Percentiles rank a stretch among this genome's conserved stretches.
Evolutionary conservation across 257 asterid species (phyloP).

Genomic region (Penstemon davidsonii): DNA sequence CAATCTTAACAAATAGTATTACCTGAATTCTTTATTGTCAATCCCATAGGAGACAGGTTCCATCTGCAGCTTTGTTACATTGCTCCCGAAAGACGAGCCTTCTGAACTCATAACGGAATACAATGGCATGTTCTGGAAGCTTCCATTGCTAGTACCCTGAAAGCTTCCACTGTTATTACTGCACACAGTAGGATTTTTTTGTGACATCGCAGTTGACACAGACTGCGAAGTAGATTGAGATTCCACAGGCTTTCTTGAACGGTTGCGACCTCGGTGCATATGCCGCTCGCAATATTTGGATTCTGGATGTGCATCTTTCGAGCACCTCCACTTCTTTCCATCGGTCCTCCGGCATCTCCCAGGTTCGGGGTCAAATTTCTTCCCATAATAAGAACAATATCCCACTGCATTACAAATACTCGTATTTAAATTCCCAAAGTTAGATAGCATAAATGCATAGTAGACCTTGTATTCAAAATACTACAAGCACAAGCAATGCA

Average conservation of each 20-base stretch:
- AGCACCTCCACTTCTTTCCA: constrained; percentile 99
- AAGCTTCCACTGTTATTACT: constrained; percentile 48
- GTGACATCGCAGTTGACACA: constrained; percentile 61
- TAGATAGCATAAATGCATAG: neutral
- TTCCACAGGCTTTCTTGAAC: constrained; percentile 99
- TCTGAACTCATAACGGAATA: constrained; percentile 63
- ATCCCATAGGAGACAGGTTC: constrained; percentile 65
- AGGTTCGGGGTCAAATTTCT: constrained; percentile 92
- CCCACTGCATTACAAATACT: constrained; percentile 58
- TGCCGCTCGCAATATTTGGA: constrained; percentile 99
- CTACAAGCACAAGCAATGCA: neutral
- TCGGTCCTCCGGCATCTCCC: constrained; percentile 99
- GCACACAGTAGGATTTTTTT: constrained; percentile 50
- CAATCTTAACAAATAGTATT: constrained; percentile 19
- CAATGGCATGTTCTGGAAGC: constrained; percentile 60
- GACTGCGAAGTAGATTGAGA: constrained; percentile 84
- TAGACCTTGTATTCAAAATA: too few relatives aligned
- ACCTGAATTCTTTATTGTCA: constrained; percentile 77
- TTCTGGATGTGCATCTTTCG: constrained; percentile 94
- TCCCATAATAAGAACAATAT: constrained; percentile 88
- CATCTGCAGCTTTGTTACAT: constrained; percentile 69
- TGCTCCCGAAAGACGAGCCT: constrained; percentile 59
- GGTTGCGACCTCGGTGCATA: constrained; percentile 99
- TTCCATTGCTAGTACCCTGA: constrained; percentile 56
- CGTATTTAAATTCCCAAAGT: constrained; percentile 21